These are phyloP conservation scores for Protomyces macrosporus DNA, from an alignment of 1,139 yeast species.

Conservation along the genomic window DNA sequence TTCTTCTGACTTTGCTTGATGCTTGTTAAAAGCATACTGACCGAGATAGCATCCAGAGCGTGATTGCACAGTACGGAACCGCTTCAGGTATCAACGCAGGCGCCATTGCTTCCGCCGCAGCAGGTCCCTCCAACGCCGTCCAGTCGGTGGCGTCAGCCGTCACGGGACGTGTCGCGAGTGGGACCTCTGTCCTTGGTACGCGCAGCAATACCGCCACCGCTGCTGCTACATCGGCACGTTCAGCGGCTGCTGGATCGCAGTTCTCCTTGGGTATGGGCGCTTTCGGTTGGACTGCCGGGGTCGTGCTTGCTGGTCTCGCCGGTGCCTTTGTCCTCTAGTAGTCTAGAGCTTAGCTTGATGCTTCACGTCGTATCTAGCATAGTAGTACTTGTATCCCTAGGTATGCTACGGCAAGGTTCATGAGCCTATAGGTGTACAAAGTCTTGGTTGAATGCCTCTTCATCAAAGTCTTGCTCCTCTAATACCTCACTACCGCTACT, in stretches of 20 bases:
- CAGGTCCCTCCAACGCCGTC: background rate
- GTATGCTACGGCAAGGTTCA: background rate
- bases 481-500: constrained; percentile 9
- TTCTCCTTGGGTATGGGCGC: background rate
- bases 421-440: background rate
- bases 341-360: too few species aligned
- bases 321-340: background rate
- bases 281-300: too few species aligned
- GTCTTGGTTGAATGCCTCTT: constrained; percentile 6
- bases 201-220: background rate
- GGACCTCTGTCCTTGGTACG: background rate
- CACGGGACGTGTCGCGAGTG: background rate
- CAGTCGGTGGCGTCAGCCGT: background rate
- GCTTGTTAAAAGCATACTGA: background rate
- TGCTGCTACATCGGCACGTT: background rate
- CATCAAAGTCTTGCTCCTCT: constrained; percentile 21
- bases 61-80: background rate
- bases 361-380: too few species aligned
- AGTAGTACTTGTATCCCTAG: too few species aligned
- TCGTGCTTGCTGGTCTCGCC: background rate
- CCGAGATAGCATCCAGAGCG: background rate
- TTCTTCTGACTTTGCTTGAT: too few species aligned
- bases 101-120: background rate
- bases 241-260: background rate
- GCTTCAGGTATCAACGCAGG: background rate